These are phyloP conservation scores for Apiotrichum akiyoshidainum DNA, from an alignment of 1,284 basidiomycete genomes.

Conservation along the genomic window DNA sequence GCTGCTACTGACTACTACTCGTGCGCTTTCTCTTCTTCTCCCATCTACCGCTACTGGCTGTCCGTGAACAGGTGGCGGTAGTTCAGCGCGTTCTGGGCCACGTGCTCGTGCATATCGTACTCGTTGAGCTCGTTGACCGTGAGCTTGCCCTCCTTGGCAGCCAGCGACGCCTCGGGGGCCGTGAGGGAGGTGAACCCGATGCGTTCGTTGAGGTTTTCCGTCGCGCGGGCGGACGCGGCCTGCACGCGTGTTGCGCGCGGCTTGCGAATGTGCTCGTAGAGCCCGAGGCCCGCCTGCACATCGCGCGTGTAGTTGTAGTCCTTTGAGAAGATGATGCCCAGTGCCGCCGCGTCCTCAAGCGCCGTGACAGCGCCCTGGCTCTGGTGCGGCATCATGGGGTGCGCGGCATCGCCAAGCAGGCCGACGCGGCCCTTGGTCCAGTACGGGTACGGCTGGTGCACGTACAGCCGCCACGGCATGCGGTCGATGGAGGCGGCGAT, in stretches of 20 bases:
- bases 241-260: constrained; percentile 50
- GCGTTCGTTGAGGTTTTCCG: constrained; percentile 50
- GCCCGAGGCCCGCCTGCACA: constrained; percentile 36
- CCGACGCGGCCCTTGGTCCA: constrained; percentile 40
- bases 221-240: constrained; percentile 39
- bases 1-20: too few species aligned
- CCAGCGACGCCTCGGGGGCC: constrained; percentile 28
- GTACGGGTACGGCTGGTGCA: constrained; percentile 45
- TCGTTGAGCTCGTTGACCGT: constrained; percentile 42
- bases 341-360: constrained; percentile 45
- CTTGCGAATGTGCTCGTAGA: constrained; percentile 50
- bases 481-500: constrained; percentile 45
- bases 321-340: constrained; percentile 37
- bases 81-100: constrained; percentile 18
- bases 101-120: constrained; percentile 37
- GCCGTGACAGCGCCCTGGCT: constrained; percentile 41
- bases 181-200: constrained; percentile 50
- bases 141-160: constrained; percentile 45
- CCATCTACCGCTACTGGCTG: not conserved
- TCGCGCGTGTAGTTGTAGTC: constrained; percentile 39
- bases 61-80: constrained; percentile 12
- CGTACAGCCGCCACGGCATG: constrained; percentile 50
- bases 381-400: constrained; percentile 46
- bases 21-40: too few species aligned
- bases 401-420: constrained; percentile 45